Evolutionary conservation across 257 asterid genomes (phyloP).

Genomic region (Nicotiana knightiana): DNA sequence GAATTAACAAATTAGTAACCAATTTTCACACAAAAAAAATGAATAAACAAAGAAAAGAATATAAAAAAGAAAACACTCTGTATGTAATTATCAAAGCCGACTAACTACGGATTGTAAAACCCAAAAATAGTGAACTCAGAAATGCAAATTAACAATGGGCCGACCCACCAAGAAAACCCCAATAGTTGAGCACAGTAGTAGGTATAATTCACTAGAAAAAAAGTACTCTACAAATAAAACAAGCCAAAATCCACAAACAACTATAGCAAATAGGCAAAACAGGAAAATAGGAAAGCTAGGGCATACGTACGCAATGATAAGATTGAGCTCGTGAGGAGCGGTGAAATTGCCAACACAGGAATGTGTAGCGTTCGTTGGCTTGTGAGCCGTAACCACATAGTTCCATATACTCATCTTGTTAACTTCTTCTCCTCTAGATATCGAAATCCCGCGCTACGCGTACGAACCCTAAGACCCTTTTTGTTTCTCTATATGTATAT

Average conservation of each 20-base stretch:
- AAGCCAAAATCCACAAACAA: neutral
- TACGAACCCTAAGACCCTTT: neutral
- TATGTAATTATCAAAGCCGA: neutral
- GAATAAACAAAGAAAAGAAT: neutral
- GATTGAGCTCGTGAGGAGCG: conserved; percentile 88
- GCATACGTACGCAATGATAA: conserved; percentile 73
- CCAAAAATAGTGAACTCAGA: too few relatives aligned
- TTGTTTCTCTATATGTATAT: neutral
- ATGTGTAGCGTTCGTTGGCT: conserved; percentile 95
- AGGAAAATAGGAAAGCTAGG: neutral
- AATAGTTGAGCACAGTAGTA: neutral
- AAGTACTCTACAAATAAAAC: neutral
- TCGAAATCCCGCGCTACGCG: neutral
- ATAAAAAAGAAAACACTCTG: neutral
- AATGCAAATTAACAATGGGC: neutral
- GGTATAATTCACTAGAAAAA: neutral
- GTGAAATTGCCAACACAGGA: conserved; percentile 98
- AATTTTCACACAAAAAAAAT: neutral
- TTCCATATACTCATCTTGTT: conserved; percentile 81
- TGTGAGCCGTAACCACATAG: conserved; percentile 99
- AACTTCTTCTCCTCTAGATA: neutral
- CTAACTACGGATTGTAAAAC: neutral
- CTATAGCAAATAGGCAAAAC: neutral
- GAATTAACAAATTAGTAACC: neutral
- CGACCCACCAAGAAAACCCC: neutral